Conservation (phyloP, 1,284 basidiomycete species). For the Fistulina hepatica region DNA sequence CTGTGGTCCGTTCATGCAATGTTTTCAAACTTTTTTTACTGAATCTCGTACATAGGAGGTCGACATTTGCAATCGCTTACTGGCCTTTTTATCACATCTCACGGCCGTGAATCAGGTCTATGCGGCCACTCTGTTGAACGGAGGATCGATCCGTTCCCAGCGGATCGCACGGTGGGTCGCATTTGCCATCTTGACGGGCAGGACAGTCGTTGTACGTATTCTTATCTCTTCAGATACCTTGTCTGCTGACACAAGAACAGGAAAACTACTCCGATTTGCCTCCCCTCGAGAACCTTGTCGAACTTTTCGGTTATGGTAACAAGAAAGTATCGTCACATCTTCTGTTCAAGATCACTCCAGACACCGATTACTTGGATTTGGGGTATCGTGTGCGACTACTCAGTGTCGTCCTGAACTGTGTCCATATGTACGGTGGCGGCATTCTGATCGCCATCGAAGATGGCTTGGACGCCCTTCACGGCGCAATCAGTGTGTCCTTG, state of each 20-base stretch:
- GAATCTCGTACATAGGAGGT: too few species aligned
- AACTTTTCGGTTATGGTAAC: conserved; percentile 17
- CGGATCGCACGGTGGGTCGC: conserved; percentile 50
- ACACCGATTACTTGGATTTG: conserved; percentile 40
- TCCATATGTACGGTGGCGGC: conserved; percentile 10
- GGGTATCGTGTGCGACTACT: too few species aligned
- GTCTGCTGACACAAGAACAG: conserved; percentile 15
- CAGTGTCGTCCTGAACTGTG: too few species aligned
- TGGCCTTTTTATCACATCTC: conserved; percentile 27
- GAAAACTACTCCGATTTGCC: conserved; percentile 30
- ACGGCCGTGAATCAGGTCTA: conserved; percentile 34
- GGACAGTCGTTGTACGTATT: conserved; percentile 22
- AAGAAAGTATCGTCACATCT: conserved; percentile 18
- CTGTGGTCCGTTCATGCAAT: too few species aligned
- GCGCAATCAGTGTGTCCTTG: conserved; percentile 46
- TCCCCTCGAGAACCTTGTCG: conserved; percentile 34
- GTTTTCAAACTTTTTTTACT: too few species aligned
- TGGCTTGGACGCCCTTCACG: conserved; percentile 41
- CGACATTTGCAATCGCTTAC: conserved; percentile 33
- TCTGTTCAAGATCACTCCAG: conserved; percentile 35
- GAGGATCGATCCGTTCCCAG: conserved; percentile 36
- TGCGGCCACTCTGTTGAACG: conserved; percentile 40
- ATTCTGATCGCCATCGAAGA: conserved; percentile 35
- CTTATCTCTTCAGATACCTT: conserved; percentile 4
- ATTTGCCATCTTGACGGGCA: conserved; percentile 28